Base-by-base conservation (phyloP, 208 protist genomes). In the Phytomonas francai region DNA sequence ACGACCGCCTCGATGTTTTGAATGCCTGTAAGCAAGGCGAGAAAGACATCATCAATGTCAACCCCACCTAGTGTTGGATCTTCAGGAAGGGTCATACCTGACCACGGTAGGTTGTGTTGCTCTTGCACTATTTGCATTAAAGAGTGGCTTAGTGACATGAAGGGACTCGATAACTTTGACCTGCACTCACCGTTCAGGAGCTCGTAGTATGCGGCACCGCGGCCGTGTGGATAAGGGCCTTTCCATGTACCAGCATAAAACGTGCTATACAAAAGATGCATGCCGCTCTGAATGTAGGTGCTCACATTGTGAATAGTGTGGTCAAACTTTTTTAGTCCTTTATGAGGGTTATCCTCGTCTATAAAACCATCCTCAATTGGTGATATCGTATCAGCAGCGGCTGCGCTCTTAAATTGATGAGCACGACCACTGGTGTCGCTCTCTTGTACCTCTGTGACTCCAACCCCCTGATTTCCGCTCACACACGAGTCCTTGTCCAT, bases 61-160 rank as follows among this genome's bases (percentile, higher is more conserved):
- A n/a, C 14, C n/a, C 19, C 49, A 29, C 49, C 58, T 36, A 68
- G 64, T 16, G 29, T 62, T 7, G 71, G 66, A 54, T 54, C 45
- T 54, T 80, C 71, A 2, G 77, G 75, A 12, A 87, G 69, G 54
- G 70, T 83, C 67, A 75, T 70, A 25, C 75, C 77, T 5, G 83
- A 84, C 79, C 83, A 88, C 28, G 79, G 83, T 51, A 88, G 59
- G 56, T 71, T 81, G 49, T 68, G 71, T 27, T 76, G 78, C 68
- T 87, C 78, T 31, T 28, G 67, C 28, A 63, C 59, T 19, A 45
- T 63, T n/a, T 34, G 36, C 34, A 45, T 6, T 36, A 63, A 54
- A 25, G 45, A 25, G 22, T 54, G 45, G 16, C 19, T 22, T 54
- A 54, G 59, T 63, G 22, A 63, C 34, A 25, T 36, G 6, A 63